Percentiles rank a stretch among this genome's conserved stretches.
phyloP scores from a whole-genome alignment of 176 grass and related monocot species.

The Avena insularis region DNA sequence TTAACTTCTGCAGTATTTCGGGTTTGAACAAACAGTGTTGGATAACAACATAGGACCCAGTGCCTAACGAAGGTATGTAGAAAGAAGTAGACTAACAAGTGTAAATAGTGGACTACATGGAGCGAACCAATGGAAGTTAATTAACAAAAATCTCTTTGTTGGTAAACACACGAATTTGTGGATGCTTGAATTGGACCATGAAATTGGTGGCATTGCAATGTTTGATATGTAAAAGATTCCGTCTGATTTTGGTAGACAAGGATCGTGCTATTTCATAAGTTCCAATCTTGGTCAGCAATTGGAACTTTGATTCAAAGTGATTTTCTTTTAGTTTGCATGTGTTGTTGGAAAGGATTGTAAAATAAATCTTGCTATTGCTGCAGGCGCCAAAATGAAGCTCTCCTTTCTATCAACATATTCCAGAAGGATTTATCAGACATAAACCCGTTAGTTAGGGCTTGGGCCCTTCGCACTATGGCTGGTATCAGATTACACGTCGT shows the following conservation, averaged over 20 bases:
- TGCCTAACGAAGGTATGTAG: too few relatives aligned
- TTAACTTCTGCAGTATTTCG: background rate
- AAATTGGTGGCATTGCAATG: background rate
- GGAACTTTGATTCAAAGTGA: background rate
- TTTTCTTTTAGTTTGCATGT: background rate
- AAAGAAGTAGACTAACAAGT: too few relatives aligned
- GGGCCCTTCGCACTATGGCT: constrained; percentile 93
- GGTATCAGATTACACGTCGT: constrained; percentile 85
- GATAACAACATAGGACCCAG: too few relatives aligned
- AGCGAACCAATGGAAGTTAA: too few relatives aligned
- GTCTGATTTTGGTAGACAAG: background rate
- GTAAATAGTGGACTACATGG: too few relatives aligned
- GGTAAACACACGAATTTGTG: background rate
- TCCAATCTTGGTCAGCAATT: background rate
- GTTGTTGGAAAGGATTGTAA: background rate
- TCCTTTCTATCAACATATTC: constrained; percentile 95
- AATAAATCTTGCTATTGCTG: background rate
- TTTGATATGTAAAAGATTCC: background rate
- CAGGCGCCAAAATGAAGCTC: constrained; percentile 95
- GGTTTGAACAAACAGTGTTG: background rate
- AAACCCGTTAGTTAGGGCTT: constrained; percentile 92
- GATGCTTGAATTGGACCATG: background rate
- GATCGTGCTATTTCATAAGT: background rate
- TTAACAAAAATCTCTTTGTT: background rate
- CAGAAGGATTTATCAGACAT: constrained; percentile 96